These are phyloP conservation scores for Streptanthus diversifolius DNA, from an alignment of 345 rosid species.

Conservation along the genomic window DNA sequence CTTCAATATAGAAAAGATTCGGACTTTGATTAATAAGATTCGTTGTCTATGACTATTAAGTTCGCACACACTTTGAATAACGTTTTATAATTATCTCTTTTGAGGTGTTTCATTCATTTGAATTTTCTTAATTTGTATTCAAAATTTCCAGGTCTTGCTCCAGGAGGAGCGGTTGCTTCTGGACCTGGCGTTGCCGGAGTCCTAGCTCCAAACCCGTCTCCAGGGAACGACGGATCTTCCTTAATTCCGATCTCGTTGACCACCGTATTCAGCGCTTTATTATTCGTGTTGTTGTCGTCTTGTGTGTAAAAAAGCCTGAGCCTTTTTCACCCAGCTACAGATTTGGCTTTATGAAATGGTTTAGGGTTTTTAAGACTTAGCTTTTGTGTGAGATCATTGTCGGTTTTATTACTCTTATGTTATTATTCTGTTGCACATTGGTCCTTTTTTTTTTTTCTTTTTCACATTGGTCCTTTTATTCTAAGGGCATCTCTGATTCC, in stretches of 20 bases:
- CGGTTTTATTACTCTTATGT: constrained; percentile 14
- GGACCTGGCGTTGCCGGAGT: constrained; percentile 12
- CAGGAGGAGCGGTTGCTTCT: constrained; percentile 20
- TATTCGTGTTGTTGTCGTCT: constrained; percentile 8
- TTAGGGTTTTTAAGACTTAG: not conserved
- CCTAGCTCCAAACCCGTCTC: constrained; percentile 24
- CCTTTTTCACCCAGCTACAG: constrained; percentile 3
- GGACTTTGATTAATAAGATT: not conserved
- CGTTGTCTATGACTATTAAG: not conserved
- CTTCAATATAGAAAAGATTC: no score
- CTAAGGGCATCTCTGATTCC: not conserved
- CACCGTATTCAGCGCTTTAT: not conserved
- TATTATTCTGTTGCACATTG: not conserved
- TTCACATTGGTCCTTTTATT: not conserved
- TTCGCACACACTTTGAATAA: not conserved
- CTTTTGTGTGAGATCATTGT: not conserved
- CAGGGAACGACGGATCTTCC: constrained; percentile 23
- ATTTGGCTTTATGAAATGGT: constrained; percentile 19
- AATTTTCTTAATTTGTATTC: not conserved
- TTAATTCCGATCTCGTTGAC: constrained; percentile 27
- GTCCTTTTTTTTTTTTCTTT: not conserved
- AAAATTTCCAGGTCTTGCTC: constrained; percentile 19
- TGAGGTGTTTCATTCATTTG: not conserved
- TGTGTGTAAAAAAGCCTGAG: not conserved
- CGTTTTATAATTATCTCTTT: not conserved